A percentile compares a stretch with the other conserved stretches of the same genome.
Conservation (phyloP, 192 early-diverging fungal genomes). For the Linnemannia exigua region DNA sequence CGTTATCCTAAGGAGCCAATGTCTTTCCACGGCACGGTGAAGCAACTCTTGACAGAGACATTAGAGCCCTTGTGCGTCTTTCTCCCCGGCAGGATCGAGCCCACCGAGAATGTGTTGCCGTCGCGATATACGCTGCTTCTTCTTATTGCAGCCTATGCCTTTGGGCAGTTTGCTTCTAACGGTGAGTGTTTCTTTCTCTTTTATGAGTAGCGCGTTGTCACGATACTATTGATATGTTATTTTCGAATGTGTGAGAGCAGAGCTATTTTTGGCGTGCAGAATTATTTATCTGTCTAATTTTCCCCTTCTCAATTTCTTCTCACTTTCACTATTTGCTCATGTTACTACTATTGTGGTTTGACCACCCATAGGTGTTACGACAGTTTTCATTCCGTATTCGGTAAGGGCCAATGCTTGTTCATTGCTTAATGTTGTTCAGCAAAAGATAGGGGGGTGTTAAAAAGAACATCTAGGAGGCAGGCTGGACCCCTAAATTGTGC, state of each 20-base stretch:
- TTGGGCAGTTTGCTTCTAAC: background rate
- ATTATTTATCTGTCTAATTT: background rate
- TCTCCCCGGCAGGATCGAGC: conserved; percentile 19
- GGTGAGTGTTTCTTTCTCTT: conserved; percentile 2
- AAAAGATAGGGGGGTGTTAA: background rate
- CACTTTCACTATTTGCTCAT: background rate
- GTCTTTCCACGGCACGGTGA: background rate
- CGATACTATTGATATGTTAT: too few relatives aligned
- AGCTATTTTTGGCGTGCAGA: background rate
- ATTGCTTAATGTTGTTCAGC: background rate
- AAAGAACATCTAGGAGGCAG: too few relatives aligned
- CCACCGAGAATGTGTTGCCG: background rate
- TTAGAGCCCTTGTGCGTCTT: conserved; percentile 11
- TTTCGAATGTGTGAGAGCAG: background rate
- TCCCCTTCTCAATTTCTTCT: background rate
- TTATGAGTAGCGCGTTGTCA: too few relatives aligned
- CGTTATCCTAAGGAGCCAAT: background rate
- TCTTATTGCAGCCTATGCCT: conserved; percentile 3
- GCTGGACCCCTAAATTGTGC: background rate
- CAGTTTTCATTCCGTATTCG: conserved; percentile 18
- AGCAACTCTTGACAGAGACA: background rate
- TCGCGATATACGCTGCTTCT: conserved; percentile 10
- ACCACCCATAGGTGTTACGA: background rate
- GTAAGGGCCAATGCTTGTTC: background rate
- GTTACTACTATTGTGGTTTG: background rate